These are phyloP conservation scores for Perkinsus marinus DNA, from an alignment of 169 alveolate genomes.

Conservation along the genomic window DNA sequence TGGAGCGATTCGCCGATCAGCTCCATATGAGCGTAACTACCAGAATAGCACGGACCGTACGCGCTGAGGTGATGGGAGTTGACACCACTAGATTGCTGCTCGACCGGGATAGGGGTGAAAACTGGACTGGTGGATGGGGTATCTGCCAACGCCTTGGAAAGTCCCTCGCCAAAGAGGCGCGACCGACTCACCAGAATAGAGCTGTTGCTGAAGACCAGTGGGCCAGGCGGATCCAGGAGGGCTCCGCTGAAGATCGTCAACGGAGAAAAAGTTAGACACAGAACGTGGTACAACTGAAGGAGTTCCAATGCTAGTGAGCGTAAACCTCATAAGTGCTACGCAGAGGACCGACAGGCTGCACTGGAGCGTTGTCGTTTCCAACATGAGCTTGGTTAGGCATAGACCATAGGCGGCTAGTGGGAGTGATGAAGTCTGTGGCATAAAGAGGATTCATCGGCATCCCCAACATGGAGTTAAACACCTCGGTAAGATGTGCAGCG, in stretches of 20 bases:
- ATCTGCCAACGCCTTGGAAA: neutral
- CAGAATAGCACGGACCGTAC: neutral
- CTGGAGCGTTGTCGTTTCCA: neutral
- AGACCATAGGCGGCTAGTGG: neutral
- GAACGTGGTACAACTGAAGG: neutral
- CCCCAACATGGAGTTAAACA: neutral
- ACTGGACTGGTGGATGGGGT: neutral
- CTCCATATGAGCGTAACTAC: neutral
- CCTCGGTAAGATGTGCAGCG: neutral
- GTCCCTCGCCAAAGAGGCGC: neutral
- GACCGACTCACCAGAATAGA: neutral
- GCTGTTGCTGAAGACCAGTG: neutral
- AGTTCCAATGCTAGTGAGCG: neutral
- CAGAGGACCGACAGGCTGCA: neutral
- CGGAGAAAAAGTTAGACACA: neutral
- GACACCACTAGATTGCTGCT: neutral
- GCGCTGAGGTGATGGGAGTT: neutral
- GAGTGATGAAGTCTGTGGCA: neutral
- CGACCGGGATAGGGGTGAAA: neutral
- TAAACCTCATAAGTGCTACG: neutral
- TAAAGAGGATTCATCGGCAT: neutral
- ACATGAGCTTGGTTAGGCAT: neutral
- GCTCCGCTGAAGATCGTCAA: neutral
- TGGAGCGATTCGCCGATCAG: neutral
- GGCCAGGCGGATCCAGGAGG: neutral